Conservation (phyloP, 2,329 filamentous ascomycete species). For the Calonectria hawksworthii region DNA sequence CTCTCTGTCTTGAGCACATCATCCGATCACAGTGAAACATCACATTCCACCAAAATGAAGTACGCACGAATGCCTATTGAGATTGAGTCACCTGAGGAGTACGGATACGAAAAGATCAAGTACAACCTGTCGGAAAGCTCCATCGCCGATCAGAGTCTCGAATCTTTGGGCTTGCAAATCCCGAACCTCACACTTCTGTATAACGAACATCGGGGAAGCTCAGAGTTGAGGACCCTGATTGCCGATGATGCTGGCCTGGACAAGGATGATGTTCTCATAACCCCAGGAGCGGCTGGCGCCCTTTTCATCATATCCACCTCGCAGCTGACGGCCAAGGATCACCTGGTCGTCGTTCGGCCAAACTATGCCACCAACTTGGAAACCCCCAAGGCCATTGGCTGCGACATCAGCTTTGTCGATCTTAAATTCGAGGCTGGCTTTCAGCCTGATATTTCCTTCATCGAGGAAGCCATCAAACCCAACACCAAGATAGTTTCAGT, state of each 20-base stretch:
- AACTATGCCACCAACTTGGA: slow-evolving; percentile 45
- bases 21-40: not conserved
- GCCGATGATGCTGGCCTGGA: slow-evolving; percentile 24
- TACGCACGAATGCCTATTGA: slow-evolving; percentile 45
- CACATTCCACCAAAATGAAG: slow-evolving; percentile 32
- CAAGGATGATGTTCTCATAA: slow-evolving; percentile 40
- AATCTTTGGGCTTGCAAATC: slow-evolving; percentile 32
- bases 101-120: slow-evolving; percentile 38
- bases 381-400: slow-evolving; percentile 39
- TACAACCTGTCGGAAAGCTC: slow-evolving; percentile 44
- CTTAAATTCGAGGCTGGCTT: slow-evolving; percentile 36
- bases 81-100: slow-evolving; percentile 43
- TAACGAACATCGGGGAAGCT: slow-evolving; percentile 38
- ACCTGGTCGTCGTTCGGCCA: slow-evolving; percentile 40
- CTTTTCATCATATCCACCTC: slow-evolving; percentile 40
- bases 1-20: not conserved
- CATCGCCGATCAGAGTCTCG: slow-evolving; percentile 39
- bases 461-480: slow-evolving; percentile 33
- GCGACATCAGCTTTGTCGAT: slow-evolving; percentile 40
- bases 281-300: slow-evolving; percentile 37
- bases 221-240: slow-evolving; percentile 31
- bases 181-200: slow-evolving; percentile 37
- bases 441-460: slow-evolving; percentile 24
- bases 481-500: slow-evolving; percentile 40
- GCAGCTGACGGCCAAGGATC: slow-evolving; percentile 27